phyloP scores from a whole-genome alignment of 139 green algal species.

The Volvox reticuliferus region DNA sequence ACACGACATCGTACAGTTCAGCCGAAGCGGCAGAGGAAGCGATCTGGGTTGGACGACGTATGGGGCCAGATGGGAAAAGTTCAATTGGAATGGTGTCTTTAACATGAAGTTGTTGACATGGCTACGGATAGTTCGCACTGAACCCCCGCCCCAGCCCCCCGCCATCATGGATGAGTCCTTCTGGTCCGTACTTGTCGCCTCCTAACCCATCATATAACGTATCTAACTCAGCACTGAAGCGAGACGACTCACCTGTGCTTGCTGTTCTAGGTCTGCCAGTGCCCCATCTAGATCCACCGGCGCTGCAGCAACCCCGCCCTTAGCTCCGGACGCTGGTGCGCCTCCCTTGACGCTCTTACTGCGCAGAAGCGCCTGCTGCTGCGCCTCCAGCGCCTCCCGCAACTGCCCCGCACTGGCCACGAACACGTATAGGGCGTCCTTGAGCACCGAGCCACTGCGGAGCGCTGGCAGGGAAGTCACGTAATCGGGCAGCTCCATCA shows the following conservation, averaged over 20 bases:
- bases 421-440: conserved; percentile 49
- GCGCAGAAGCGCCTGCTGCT: conserved; percentile 1
- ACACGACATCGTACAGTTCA: conserved; percentile 53
- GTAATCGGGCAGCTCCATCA: conserved; percentile 52
- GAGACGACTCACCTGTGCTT: conserved; percentile 22
- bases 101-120: too few species aligned
- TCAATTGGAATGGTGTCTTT: too few species aligned
- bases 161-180: too few species aligned
- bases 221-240: too few species aligned
- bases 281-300: conserved; percentile 35
- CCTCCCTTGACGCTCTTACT: background rate
- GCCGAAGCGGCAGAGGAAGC: background rate
- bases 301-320: background rate
- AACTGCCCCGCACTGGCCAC: conserved; percentile 39
- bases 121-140: too few species aligned
- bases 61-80: too few species aligned
- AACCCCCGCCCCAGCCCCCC: too few species aligned
- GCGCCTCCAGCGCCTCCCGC: background rate
- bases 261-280: conserved; percentile 26
- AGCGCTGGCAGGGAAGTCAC: conserved; percentile 10
- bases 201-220: too few species aligned
- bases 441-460: background rate
- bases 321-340: background rate
- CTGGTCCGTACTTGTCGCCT: too few species aligned
- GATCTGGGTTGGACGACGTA: background rate